phyloP scores from a whole-genome alignment of 2,329 filamentous ascomycete species.

The Diaporthe ampelina region DNA sequence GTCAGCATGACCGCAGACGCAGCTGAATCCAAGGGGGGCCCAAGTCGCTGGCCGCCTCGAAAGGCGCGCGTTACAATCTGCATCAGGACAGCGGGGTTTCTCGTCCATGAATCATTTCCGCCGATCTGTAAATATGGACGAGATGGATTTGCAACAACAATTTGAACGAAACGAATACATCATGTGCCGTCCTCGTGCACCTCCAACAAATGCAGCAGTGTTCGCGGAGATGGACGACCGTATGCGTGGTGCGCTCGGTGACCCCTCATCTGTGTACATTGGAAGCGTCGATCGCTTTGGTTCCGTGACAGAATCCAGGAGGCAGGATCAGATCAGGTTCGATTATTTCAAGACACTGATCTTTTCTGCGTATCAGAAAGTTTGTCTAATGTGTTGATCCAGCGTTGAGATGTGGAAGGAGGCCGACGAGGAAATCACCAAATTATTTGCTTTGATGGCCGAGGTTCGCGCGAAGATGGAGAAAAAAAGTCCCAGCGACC shows the following conservation, averaged over 20 bases:
- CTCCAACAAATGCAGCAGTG: conserved; percentile 20
- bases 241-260: neutral
- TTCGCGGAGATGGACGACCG: conserved; percentile 14
- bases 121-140: no score
- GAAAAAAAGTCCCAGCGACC: neutral
- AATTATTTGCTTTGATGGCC: conserved; percentile 5
- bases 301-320: conserved; percentile 5
- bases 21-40: neutral
- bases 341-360: no score
- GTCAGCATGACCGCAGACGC: conserved; percentile 7
- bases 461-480: conserved; percentile 19
- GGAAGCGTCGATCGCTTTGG: conserved; percentile 29
- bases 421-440: conserved; percentile 1
- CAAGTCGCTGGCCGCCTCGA: neutral
- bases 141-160: neutral
- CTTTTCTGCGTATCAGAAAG: neutral
- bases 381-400: neutral
- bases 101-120: neutral
- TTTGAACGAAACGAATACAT: conserved; percentile 1
- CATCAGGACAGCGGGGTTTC: neutral
- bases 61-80: neutral
- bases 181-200: conserved; percentile 18
- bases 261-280: conserved; percentile 6
- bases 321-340: conserved; percentile 21
- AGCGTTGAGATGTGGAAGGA: conserved; percentile 16